phyloP scores from a whole-genome alignment of 345 rosid species.

The Rhodomyrtus tomentosa region DNA sequence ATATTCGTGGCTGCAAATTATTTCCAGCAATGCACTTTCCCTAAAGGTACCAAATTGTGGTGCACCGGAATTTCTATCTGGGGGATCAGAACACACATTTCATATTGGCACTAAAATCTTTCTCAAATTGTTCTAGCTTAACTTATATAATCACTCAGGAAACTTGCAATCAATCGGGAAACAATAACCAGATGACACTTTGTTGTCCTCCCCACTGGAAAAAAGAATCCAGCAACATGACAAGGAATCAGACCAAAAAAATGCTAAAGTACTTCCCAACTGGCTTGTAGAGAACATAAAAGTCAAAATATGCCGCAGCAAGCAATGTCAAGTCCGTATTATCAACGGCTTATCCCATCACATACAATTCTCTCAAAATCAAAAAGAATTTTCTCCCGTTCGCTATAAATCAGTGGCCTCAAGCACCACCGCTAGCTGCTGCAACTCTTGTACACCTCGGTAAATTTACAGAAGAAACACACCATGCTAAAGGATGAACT shows the following conservation, averaged over 20 bases:
- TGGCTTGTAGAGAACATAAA: neutral
- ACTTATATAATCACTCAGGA: neutral
- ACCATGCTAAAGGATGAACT: neutral
- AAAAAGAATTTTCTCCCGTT: neutral
- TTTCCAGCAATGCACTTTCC: neutral
- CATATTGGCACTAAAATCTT: neutral
- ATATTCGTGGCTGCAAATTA: neutral
- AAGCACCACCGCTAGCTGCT: neutral
- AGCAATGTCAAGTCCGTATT: neutral
- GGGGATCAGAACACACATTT: neutral
- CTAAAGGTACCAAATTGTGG: neutral
- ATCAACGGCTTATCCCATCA: neutral
- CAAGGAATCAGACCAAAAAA: neutral
- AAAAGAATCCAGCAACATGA: neutral
- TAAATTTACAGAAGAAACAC: no score
- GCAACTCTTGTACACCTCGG: no score
- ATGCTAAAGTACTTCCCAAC: neutral
- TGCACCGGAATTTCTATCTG: neutral
- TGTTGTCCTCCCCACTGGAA: neutral
- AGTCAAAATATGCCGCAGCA: neutral
- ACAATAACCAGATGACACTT: neutral
- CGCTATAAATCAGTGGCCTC: neutral
- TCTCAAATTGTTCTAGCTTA: neutral
- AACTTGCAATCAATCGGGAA: neutral
- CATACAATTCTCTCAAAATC: neutral